Percentiles rank a stretch among this genome's conserved stretches.
Conservation (phyloP, 257 asterid species). For the Vinca minor region DNA sequence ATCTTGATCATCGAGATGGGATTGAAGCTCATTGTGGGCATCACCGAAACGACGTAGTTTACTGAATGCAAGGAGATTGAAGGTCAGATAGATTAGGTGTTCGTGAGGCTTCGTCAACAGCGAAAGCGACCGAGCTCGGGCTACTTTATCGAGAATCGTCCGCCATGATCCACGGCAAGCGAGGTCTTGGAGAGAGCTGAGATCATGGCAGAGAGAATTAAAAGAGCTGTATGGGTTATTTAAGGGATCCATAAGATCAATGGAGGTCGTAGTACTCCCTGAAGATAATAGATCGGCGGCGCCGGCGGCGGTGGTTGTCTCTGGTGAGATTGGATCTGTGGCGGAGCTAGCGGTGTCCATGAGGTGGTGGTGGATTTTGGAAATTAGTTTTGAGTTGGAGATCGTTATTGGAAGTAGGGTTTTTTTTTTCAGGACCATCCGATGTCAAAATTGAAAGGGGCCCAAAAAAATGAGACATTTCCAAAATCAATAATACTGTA, state of each 20-base stretch:
- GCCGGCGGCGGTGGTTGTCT: no score
- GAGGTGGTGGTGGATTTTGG: slow-evolving; percentile 12
- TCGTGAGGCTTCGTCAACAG: slow-evolving; percentile 80
- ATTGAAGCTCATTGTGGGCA: slow-evolving; percentile 62
- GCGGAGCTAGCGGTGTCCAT: slow-evolving; percentile 2
- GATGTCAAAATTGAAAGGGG: no score
- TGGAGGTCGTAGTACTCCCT: slow-evolving; percentile 13
- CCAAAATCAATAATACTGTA: no score
- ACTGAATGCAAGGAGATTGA: slow-evolving; percentile 70
- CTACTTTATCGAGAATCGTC: slow-evolving; percentile 75
- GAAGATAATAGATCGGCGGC: slow-evolving; percentile 16
- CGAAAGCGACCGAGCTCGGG: slow-evolving; percentile 74
- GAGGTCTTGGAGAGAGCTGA: slow-evolving; percentile 68
- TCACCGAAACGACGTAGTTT: slow-evolving; percentile 85
- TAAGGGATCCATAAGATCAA: slow-evolving; percentile 39
- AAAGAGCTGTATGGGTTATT: slow-evolving; percentile 51
- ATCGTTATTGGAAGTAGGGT: no score
- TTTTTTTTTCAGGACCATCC: no score
- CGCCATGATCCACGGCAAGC: slow-evolving; percentile 96
- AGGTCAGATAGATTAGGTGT: slow-evolving; percentile 75
- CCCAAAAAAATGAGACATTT: no score
- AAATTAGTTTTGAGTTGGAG: no score
- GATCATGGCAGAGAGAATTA: slow-evolving; percentile 71
- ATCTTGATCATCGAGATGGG: slow-evolving; percentile 45
- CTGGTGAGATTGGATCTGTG: slow-evolving; percentile 5